Evolutionary conservation across 768 basidiomycete genomes (phyloP), one percentile per base, ranked within the genome.

Genomic region (Exidia glandulosa): DNA sequence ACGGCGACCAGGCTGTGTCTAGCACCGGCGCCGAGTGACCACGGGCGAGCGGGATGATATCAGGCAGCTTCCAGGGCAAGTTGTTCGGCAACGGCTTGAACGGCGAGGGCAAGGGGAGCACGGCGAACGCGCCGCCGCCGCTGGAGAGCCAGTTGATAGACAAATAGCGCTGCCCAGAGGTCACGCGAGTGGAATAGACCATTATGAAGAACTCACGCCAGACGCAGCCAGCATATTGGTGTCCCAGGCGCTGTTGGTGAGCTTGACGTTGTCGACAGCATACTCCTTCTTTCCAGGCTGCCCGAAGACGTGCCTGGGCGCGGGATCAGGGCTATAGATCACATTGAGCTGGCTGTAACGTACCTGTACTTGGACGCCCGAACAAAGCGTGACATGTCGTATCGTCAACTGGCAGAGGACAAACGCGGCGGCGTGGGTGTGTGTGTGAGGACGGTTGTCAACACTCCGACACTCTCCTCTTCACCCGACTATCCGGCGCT

Each of bases 1-100:
- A 91, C 0, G 94, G 94, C 0, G 89, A 91, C 93, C 94, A 98
- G 68, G 89, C 90, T 0, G 95, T 98, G 73, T 98, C 95, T 37
- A 98, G 87, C 32, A 92, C 88, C 30, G 88, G 76, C 2, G 84
- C 88, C 1, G 86, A 85, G 71, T 90, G 88, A 31, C 87, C 89
- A 59, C 95, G 86, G 16, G 91, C 92, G 59, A 98, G 81, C 1
- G 96, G 96, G 37, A 97, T 78, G 63, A 87, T 83, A 69, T 99
- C 96, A 1, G 94, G 95, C n/a, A 97, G 79, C 72, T 90, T 94
- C 69, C 80, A 77, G 5, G 86, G 83, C 66, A 94, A 74, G 54
- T 66, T 74, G 65, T 74, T 73, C 2, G 77, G 75, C 56, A 78
- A 75, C 0, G 77, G 71, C 48, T 73, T 73, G 75, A 81, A 90